A percentile compares a stretch with the other conserved stretches of the same genome.
Conservation (phyloP, 805 yeast genomes). For the Saccharomycopsis malanga region DNA sequence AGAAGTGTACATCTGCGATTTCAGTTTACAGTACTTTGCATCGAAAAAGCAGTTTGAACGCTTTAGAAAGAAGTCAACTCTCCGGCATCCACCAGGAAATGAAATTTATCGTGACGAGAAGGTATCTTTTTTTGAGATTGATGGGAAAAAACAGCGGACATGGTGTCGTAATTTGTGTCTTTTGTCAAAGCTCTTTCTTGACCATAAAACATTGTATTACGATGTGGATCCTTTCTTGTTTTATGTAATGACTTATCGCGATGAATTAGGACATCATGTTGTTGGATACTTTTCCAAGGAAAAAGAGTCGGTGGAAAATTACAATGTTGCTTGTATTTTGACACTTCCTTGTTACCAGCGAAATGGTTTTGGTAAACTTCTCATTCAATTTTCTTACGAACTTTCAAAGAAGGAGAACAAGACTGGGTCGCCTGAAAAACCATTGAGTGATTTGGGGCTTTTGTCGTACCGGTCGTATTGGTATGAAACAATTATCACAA, state of each 20-base stretch:
- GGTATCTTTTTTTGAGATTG: slow-evolving; percentile 94
- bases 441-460: slow-evolving; percentile 89
- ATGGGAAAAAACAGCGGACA: slow-evolving; percentile 90
- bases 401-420: slow-evolving; percentile 82
- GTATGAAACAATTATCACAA: slow-evolving; percentile 80
- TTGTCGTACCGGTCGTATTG: slow-evolving; percentile 92
- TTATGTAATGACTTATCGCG: slow-evolving; percentile 89
- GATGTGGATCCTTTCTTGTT: slow-evolving; percentile 97
- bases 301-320: slow-evolving; percentile 90
- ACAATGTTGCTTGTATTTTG: slow-evolving; percentile 94
- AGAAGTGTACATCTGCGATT: slow-evolving; percentile 84
- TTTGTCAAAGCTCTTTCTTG: slow-evolving; percentile 81
- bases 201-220: slow-evolving; percentile 92
- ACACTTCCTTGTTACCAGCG: slow-evolving; percentile 96
- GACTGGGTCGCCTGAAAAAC: slow-evolving; percentile 96
- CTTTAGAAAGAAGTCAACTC: slow-evolving; percentile 77
- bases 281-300: slow-evolving; percentile 97
- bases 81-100: slow-evolving; percentile 97
- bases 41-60: slow-evolving; percentile 88
- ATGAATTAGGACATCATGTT: slow-evolving; percentile 87
- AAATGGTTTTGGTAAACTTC: slow-evolving; percentile 84
- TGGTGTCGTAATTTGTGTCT: slow-evolving; percentile 96
- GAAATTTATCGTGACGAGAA: slow-evolving; percentile 91
- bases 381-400: slow-evolving; percentile 91
- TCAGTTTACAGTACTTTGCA: slow-evolving; percentile 81